Base-by-base conservation (phyloP, 2,329 filamentous ascomycete genomes). In the Didymosphaeria variabile region DNA sequence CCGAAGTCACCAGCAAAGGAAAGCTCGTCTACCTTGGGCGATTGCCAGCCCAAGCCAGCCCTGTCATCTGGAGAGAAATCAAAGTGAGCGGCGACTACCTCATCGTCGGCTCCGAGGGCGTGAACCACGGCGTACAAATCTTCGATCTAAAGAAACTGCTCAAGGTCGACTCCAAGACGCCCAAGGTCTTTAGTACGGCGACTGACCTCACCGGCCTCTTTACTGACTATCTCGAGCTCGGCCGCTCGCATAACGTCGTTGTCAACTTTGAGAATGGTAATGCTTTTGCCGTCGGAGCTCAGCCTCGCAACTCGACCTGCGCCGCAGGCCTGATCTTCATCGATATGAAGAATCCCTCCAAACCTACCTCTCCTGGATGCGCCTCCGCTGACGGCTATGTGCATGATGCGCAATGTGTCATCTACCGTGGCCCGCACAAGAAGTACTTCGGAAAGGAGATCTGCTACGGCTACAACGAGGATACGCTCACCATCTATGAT, bases 361-460 rank as follows among this genome's bases (percentile, higher is more conserved):
- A 76, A 63, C 74, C 74, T 13, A 82, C 75, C 38, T 81, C 80
- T 6, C 82, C 84, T 19, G 86, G 86, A 31, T 88, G 86, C 68
- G 81, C 82, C 5, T 77, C 80, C n/a, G 72, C 81, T 36, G 86
- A 87, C 69, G 85, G 85, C 59, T 88, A 88, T 69, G 84, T 87
- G 19, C 86, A 88, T 70, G 86, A 88, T 65, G 85, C 85, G 4
- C 86, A 88, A 74, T 88, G 86, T 74, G 79, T 88, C 32, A 81
- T 84, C 50, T 86, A 86, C 77, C 80, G 79, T 13, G 85, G 85
- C 1, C 84, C 85, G 1, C 80, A 86, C 66, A 75, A 74, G 57
- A 73, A 79, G 51, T 87, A 85, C 75, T 75, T 77, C 15, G 83
- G 81, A 31, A 79, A 79, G 2, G 83, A 87, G 49, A 86, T 87